Percentiles rank a stretch among this genome's conserved stretches.
These are phyloP conservation scores for Puccinia hordei DNA, from an alignment of 1,284 basidiomycete genomes.

Conservation along the genomic window DNA sequence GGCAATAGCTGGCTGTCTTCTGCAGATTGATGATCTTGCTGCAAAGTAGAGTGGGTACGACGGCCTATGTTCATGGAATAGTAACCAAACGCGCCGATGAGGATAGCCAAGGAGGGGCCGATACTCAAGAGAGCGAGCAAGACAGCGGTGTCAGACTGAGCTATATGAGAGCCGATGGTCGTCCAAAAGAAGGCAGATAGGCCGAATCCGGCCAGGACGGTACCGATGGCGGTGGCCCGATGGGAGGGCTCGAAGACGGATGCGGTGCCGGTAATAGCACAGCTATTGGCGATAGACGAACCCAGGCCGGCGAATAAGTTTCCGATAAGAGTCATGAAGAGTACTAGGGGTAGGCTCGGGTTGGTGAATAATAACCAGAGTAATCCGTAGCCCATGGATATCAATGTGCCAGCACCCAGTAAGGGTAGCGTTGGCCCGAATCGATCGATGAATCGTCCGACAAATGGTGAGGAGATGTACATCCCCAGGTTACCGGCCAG, in stretches of 20 bases:
- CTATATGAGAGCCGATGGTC: constrained; percentile 4
- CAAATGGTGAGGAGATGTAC: constrained; percentile 40
- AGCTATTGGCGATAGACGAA: constrained; percentile 44
- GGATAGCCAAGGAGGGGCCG: constrained; percentile 19
- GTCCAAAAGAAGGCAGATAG: constrained; percentile 48
- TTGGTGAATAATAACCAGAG: background rate
- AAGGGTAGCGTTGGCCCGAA: constrained; percentile 14
- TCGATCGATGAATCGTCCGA: constrained; percentile 11
- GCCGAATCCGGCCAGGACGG: constrained; percentile 41
- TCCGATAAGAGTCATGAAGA: background rate
- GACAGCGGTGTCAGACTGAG: constrained; percentile 5
- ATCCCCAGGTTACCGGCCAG: constrained; percentile 40
- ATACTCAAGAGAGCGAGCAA: constrained; percentile 31
- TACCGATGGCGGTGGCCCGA: constrained; percentile 36
- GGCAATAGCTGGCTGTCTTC: background rate
- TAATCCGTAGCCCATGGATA: constrained; percentile 33
- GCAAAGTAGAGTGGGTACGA: background rate
- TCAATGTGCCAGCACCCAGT: background rate
- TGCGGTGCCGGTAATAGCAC: constrained; percentile 21
- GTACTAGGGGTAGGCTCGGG: background rate
- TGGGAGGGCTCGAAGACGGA: constrained; percentile 8
- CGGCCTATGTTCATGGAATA: background rate
- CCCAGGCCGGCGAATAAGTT: constrained; percentile 39
- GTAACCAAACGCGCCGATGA: constrained; percentile 23
- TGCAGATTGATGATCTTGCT: background rate